phyloP scores from a whole-genome alignment of 345 rosid species.

The Dipteronia sinensis region DNA sequence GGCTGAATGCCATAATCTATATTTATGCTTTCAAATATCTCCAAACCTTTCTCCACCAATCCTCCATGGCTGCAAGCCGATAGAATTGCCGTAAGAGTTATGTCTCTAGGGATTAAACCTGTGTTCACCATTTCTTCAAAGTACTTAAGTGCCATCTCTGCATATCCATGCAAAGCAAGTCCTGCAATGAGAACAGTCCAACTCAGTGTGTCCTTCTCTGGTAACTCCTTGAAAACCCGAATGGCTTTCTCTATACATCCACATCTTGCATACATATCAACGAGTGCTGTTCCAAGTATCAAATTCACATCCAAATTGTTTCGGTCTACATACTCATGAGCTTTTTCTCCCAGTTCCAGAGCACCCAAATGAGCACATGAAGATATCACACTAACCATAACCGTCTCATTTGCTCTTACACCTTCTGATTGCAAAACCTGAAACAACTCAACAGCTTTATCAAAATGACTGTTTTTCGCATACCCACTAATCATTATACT shows the following conservation, averaged over 20 bases:
- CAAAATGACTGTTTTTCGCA: conserved; percentile 42
- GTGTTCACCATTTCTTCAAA: conserved; percentile 50
- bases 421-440: conserved; percentile 48
- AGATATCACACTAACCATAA: conserved; percentile 70
- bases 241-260: conserved; percentile 60
- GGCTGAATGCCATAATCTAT: conserved; percentile 47
- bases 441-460: conserved; percentile 57
- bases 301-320: conserved; percentile 46
- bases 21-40: conserved; percentile 61
- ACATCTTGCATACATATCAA: conserved; percentile 78
- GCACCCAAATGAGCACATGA: conserved; percentile 79
- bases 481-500: conserved; percentile 75
- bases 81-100: conserved; percentile 64
- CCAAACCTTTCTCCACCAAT: conserved; percentile 57
- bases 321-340: conserved; percentile 53
- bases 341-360: conserved; percentile 52
- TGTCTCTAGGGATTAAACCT: conserved; percentile 55
- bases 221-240: conserved; percentile 47
- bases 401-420: conserved; percentile 56
- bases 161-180: conserved; percentile 64
- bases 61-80: conserved; percentile 84
- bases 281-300: conserved; percentile 67
- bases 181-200: conserved; percentile 77
- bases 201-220: conserved; percentile 55
- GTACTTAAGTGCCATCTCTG: conserved; percentile 46